Conservation (phyloP, 257 asterid genomes). For the Gentiana dahurica region DNA sequence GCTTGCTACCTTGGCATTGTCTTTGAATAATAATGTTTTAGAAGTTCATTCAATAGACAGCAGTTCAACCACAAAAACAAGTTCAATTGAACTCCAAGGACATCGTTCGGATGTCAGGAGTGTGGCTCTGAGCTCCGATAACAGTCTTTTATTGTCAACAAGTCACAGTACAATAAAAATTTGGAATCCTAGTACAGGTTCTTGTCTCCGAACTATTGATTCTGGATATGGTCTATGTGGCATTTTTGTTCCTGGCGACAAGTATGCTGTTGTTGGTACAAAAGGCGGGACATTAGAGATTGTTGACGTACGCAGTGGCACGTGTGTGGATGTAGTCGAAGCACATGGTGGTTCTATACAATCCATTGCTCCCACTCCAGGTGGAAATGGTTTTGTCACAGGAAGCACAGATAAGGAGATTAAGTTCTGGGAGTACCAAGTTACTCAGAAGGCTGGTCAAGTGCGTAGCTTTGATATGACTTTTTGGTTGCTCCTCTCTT, state of each 20-base stretch:
- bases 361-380: constrained; percentile 55
- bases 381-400: constrained; percentile 67
- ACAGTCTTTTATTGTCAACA: constrained; percentile 83
- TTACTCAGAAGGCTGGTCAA: constrained; percentile 43
- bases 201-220: constrained; percentile 86
- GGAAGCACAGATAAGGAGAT: constrained; percentile 83
- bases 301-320: constrained; percentile 68
- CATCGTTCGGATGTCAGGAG: constrained; percentile 92
- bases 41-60: constrained; percentile 59
- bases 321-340: constrained; percentile 71
- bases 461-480: constrained; percentile 24
- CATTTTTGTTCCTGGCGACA: constrained; percentile 79
- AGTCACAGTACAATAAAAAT: constrained; percentile 67
- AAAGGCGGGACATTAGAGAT: constrained; percentile 74
- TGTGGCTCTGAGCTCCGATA: constrained; percentile 88
- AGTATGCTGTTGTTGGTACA: constrained; percentile 83
- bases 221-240: constrained; percentile 89
- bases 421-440: constrained; percentile 87
- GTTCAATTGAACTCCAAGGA: constrained; percentile 81
- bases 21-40: constrained; percentile 63
- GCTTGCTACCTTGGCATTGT: constrained; percentile 65
- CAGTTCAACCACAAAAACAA: constrained; percentile 33
- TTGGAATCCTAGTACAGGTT: constrained; percentile 91
- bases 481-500: constrained; percentile 3
- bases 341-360: constrained; percentile 85